phyloP scores from a whole-genome alignment of 352 stramenopile species.

The Pythium monospermum region DNA sequence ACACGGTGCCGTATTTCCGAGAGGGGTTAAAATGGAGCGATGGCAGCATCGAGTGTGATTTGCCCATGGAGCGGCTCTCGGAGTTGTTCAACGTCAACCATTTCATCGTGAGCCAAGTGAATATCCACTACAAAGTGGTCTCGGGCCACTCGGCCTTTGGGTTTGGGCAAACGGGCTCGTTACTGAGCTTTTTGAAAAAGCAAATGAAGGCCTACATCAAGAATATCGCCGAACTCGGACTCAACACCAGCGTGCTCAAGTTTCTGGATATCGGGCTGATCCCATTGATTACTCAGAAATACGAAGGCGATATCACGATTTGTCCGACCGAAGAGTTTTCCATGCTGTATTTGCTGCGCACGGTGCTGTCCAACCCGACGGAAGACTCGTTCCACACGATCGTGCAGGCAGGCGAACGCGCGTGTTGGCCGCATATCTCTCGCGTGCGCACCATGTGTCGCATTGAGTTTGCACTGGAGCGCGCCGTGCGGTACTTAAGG shows the following conservation, averaged over 20 bases:
- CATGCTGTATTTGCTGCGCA: slow-evolving; percentile 70
- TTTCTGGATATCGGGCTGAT: slow-evolving; percentile 79
- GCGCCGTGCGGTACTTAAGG: slow-evolving; percentile 71
- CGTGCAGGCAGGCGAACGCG: slow-evolving; percentile 88
- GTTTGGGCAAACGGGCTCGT: slow-evolving; percentile 68
- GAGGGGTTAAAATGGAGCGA: slow-evolving; percentile 92
- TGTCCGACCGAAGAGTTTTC: slow-evolving; percentile 90
- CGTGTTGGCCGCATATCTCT: slow-evolving; percentile 91
- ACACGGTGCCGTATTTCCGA: slow-evolving; percentile 76
- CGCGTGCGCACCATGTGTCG: slow-evolving; percentile 95
- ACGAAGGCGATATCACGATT: slow-evolving; percentile 98
- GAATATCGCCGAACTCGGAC: slow-evolving; percentile 78
- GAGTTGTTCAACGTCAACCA: slow-evolving; percentile 99
- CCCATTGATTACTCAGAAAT: slow-evolving; percentile 89
- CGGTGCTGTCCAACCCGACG: slow-evolving; percentile 80
- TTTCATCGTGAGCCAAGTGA: slow-evolving; percentile 97
- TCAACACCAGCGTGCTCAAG: slow-evolving; percentile 82
- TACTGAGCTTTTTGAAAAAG: slow-evolving; percentile 95
- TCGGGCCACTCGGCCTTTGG: slow-evolving; percentile 67
- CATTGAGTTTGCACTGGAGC: slow-evolving; percentile 96
- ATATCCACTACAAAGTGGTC: slow-evolving; percentile 85
- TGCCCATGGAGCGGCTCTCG: slow-evolving; percentile 94
- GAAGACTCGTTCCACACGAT: slow-evolving; percentile 53
- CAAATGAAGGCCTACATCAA: slow-evolving; percentile 91
- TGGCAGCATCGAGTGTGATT: slow-evolving; percentile 91